Conservation (phyloP, 805 yeast species). For the Cyberlindnera petersonii region DNA sequence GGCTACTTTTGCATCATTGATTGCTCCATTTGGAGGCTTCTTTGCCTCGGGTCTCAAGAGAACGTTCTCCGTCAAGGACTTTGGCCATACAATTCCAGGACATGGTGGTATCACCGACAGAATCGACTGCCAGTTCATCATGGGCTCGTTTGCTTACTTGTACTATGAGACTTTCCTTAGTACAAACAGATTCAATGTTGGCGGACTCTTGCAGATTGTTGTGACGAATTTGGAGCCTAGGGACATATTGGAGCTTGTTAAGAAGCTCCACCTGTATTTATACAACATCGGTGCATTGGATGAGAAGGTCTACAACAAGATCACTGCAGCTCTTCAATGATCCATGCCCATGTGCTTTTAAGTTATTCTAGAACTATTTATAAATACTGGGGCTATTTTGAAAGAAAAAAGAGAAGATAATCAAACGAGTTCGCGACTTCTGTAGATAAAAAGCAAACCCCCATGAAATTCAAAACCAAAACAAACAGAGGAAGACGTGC, state of each 20-base stretch:
- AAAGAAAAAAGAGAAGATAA: too few species aligned
- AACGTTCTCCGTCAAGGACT: conserved; percentile 93
- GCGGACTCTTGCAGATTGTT: conserved; percentile 69
- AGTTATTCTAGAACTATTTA: too few species aligned
- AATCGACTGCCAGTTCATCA: conserved; percentile 94
- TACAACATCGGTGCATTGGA: conserved; percentile 38
- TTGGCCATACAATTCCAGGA: conserved; percentile 98
- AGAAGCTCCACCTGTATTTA: conserved; percentile 41
- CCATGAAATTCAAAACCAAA: background rate
- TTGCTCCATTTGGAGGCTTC: conserved; percentile 98
- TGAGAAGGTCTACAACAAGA: conserved; percentile 31
- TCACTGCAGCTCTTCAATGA: conserved; percentile 5
- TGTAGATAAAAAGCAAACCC: conserved; percentile 4
- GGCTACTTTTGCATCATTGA: conserved; percentile 92
- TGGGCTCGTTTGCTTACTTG: conserved; percentile 93
- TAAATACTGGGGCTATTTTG: too few species aligned
- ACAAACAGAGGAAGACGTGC: too few species aligned
- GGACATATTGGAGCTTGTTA: conserved; percentile 61
- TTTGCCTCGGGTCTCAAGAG: conserved; percentile 97
- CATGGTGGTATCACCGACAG: conserved; percentile 98
- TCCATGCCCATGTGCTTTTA: too few species aligned
- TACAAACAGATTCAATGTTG: conserved; percentile 65
- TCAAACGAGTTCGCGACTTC: too few species aligned
- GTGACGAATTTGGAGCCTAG: conserved; percentile 62
- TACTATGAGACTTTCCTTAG: conserved; percentile 92